phyloP scores from a whole-genome alignment of 1,139 yeast species.

The Pichia sp. region DNA sequence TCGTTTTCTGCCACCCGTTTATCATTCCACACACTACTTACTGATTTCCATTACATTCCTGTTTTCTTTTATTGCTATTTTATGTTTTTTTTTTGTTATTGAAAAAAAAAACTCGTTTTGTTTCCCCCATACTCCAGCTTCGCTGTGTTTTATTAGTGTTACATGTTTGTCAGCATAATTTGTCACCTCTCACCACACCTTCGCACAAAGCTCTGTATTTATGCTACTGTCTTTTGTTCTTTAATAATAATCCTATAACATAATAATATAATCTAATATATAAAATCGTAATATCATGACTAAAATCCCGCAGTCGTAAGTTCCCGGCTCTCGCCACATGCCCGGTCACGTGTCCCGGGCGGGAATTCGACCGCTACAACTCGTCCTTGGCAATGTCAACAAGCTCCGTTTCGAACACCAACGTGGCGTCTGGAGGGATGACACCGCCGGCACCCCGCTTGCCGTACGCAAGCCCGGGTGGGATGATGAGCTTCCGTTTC shows the following conservation, averaged over 20 bases:
- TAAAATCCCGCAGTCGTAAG: too few relatives aligned
- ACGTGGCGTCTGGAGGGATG: slow-evolving; percentile 71
- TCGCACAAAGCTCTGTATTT: neutral
- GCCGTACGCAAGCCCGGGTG: slow-evolving; percentile 77
- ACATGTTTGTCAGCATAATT: neutral
- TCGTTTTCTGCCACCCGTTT: neutral
- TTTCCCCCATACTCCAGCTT: neutral
- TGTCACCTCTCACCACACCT: neutral
- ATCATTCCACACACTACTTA: neutral
- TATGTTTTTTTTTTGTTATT: neutral
- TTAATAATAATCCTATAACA: neutral
- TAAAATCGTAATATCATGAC: too few relatives aligned
- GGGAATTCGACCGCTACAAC: slow-evolving; percentile 13
- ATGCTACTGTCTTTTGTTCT: slow-evolving; percentile 1
- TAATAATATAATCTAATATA: neutral
- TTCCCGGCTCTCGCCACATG: too few relatives aligned
- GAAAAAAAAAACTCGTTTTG: neutral
- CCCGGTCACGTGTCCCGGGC: too few relatives aligned
- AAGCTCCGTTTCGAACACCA: slow-evolving; percentile 56
- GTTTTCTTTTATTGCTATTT: neutral
- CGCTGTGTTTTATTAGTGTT: slow-evolving; percentile 2
- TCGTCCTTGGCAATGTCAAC: slow-evolving; percentile 43
- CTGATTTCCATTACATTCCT: slow-evolving; percentile 2
- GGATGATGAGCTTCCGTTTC: slow-evolving; percentile 71
- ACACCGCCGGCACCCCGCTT: slow-evolving; percentile 63